Conservation (phyloP, 2,329 filamentous ascomycete genomes). For the Diatrype stigma region DNA sequence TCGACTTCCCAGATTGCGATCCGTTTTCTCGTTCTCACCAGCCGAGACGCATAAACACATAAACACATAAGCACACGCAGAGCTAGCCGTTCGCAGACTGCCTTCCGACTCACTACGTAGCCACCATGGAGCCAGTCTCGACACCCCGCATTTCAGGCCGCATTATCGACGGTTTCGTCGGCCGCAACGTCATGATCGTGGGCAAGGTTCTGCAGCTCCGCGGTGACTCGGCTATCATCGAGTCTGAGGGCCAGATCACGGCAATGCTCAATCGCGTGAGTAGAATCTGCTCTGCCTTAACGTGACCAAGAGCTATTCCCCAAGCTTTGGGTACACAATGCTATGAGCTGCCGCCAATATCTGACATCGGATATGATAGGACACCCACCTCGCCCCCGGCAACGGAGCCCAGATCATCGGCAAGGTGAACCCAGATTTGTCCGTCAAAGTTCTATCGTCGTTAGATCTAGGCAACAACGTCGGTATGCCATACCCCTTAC, state of each 20-base stretch:
- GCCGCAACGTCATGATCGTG: conserved; percentile 74
- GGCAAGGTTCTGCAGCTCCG: conserved; percentile 80
- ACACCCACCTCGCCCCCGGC: conserved; percentile 64
- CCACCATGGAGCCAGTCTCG: conserved; percentile 62
- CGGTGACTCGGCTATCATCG: conserved; percentile 75
- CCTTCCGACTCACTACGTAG: background rate
- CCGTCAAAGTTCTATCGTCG: conserved; percentile 65
- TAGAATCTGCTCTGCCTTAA: conserved; percentile 3
- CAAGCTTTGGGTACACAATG: no score
- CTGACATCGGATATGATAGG: conserved; percentile 39
- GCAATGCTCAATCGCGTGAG: conserved; percentile 69
- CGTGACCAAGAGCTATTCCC: background rate
- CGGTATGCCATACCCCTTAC: conserved; percentile 48
- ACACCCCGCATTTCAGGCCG: conserved; percentile 79
- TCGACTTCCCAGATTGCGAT: no score
- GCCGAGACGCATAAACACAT: conserved; percentile 4
- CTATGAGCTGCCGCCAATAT: background rate
- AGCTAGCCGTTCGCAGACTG: background rate
- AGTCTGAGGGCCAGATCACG: conserved; percentile 73
- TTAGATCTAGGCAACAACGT: conserved; percentile 66
- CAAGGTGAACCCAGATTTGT: conserved; percentile 71
- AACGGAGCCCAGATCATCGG: conserved; percentile 75
- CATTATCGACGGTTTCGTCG: conserved; percentile 73
- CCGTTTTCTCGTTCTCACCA: background rate
- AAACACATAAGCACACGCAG: conserved; percentile 2